Base-by-base conservation (phyloP, 2,329 filamentous ascomycete species). In the Bipolaris sorokiniana region DNA sequence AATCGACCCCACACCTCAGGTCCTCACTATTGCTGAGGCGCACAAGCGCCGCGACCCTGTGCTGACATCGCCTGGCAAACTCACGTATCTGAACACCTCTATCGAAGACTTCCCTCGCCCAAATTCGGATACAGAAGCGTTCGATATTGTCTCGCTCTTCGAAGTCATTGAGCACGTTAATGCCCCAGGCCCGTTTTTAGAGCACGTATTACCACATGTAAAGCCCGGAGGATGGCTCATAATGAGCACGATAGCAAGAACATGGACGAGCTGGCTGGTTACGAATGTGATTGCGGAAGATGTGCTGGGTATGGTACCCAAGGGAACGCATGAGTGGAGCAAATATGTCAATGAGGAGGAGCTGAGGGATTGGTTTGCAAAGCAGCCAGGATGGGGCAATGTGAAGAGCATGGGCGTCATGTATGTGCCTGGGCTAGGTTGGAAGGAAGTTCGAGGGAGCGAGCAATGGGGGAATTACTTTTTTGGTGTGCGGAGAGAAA, bases 391-490 rank as follows among this genome's bases (percentile, higher is more conserved):
- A 9, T 71, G 80, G 74, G 73, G 67, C 3, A 82, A 79, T 1
- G 83, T 82, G 37, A 79, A 80, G 69, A 84, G 89, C 61, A 88
- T 90, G 83, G 95, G 95, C 0, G 91, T 96, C 7, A 83, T 97
- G 46, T 99, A 97, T 80, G 84, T 98, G 52, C 95, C 95, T 0
- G 92, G 91, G 0, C 55, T 97, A 42, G 95, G 95, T 3, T 98
- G 95, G 95, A 92, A 84, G 78, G 86, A 91, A 75, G 88, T 97
- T 4, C 76, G 79, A 22, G 90, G 91, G 2, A 90, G 92, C 68
- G 94, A 98, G 80, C 87, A 86, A 71, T 86, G 91, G 71, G 94
- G 94, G 9, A 99, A 99, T 76, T 99, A 98, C 79, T 98, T 99
- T 77, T 96, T 97, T 76, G 95, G 86, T 7, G 88, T 97, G 41